Conservation (phyloP, 1,284 basidiomycete genomes). For the Earliella scabrosa region DNA sequence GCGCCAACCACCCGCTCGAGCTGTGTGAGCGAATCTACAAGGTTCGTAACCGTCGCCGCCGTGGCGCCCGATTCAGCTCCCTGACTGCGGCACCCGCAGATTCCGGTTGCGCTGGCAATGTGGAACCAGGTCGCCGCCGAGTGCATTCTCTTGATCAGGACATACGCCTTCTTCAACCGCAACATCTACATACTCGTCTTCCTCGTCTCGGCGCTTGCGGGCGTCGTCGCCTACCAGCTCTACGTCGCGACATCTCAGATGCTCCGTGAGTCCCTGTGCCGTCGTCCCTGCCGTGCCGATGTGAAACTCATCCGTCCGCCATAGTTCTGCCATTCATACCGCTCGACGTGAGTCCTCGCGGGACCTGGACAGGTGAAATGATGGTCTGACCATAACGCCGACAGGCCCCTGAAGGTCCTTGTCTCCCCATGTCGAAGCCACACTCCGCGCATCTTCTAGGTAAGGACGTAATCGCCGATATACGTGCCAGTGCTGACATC, state of each 20-base stretch:
- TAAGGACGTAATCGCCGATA: conserved; percentile 35
- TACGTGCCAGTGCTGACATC: conserved; percentile 5
- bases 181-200: conserved; percentile 65
- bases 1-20: conserved; percentile 62
- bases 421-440: conserved; percentile 76
- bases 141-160: conserved; percentile 77
- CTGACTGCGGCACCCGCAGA: conserved; percentile 42
- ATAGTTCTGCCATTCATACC: conserved; percentile 69
- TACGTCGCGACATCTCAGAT: conserved; percentile 78
- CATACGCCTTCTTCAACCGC: conserved; percentile 83
- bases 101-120: conserved; percentile 77
- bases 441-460: conserved; percentile 79
- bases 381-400: too few species aligned
- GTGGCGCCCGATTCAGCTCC: neutral
- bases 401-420: conserved; percentile 67
- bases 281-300: too few species aligned
- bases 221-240: conserved; percentile 77
- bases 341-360: conserved; percentile 28
- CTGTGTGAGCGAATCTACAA: conserved; percentile 70
- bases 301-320: neutral
- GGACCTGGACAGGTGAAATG: too few species aligned
- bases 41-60: conserved; percentile 36
- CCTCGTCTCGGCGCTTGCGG: conserved; percentile 64
- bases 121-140: conserved; percentile 86
- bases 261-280: conserved; percentile 56